A percentile compares a stretch with the other conserved stretches of the same genome.
phyloP scores from a whole-genome alignment of 768 basidiomycete genomes.

The Obba rivulosa region DNA sequence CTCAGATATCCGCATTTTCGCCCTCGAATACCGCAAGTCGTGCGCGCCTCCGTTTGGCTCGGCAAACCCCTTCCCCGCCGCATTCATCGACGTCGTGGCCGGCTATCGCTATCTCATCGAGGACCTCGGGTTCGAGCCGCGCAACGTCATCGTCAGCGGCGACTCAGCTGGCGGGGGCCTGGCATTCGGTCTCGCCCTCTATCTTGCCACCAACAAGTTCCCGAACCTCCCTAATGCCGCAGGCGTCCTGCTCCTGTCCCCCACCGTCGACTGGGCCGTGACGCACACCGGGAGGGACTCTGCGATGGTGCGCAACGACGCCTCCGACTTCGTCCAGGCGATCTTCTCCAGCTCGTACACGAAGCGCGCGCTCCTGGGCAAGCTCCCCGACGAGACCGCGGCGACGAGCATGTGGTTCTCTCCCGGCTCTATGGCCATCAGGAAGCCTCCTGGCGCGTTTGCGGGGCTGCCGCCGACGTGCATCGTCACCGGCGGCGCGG shows the following conservation, averaged over 20 bases:
- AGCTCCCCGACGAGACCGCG: conserved; percentile 1
- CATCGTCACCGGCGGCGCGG: conserved; percentile 24
- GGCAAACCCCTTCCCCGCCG: conserved; percentile 45
- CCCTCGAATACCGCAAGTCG: conserved; percentile 45
- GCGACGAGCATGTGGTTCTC: conserved; percentile 8
- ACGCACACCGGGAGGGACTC: conserved; percentile 9
- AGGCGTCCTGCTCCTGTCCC: conserved; percentile 31
- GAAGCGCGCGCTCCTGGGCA: conserved; percentile 1
- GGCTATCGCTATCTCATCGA: conserved; percentile 46
- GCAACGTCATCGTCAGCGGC: conserved; percentile 44
- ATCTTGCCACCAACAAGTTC: conserved; percentile 23
- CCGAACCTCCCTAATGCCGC: conserved; percentile 19
- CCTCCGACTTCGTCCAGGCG: conserved; percentile 3
- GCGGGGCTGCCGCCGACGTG: conserved; percentile 21
- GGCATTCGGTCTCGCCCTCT: conserved; percentile 33
- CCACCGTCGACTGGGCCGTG: conserved; percentile 18
- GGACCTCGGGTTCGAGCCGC: conserved; percentile 34
- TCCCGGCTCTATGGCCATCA: conserved; percentile 2
- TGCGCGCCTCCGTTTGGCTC: conserved; percentile 21
- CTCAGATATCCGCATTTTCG: conserved; percentile 17
- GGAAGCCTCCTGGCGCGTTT: conserved; percentile 9
- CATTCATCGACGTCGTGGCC: conserved; percentile 45
- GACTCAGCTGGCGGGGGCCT: conserved; percentile 55
- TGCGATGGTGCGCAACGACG: not conserved
- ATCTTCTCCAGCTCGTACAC: conserved; percentile 3